A percentile compares a stretch with the other conserved stretches of the same genome.
Evolutionary conservation across 1,139 yeast genomes (phyloP).

Genomic region (Zygosaccharomyces sapae): DNA sequence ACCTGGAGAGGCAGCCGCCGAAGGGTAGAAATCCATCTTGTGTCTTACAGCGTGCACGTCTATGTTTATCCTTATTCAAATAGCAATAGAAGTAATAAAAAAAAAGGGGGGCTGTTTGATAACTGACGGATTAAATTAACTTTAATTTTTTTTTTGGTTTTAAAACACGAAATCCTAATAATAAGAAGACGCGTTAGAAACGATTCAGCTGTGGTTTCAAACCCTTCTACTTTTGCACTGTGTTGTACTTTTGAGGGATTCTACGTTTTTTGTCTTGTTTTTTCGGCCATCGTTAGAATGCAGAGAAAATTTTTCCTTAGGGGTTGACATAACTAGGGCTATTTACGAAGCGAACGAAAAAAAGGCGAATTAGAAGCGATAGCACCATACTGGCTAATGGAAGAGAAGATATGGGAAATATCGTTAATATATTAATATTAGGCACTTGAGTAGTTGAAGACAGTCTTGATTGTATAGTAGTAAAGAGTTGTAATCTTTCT

Average conservation of each 20-base stretch:
- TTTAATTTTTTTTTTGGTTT: too few relatives aligned
- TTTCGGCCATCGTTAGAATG: conserved; percentile 5
- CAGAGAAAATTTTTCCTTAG: conserved; percentile 4
- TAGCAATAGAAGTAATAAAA: neutral
- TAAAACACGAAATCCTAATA: neutral
- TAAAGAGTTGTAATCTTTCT: too few relatives aligned
- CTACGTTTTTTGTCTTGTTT: neutral
- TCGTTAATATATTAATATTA: too few relatives aligned
- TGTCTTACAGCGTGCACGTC: neutral
- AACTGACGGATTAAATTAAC: too few relatives aligned
- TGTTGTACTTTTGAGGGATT: conserved; percentile 7
- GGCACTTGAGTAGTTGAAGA: too few relatives aligned
- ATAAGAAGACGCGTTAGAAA: conserved; percentile 6
- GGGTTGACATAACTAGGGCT: neutral
- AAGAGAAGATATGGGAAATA: too few relatives aligned
- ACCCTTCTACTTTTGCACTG: conserved; percentile 2
- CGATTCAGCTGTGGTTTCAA: conserved; percentile 1
- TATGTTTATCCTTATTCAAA: neutral
- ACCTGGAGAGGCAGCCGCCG: conserved; percentile 10
- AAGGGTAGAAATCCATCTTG: conserved; percentile 19
- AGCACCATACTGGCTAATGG: too few relatives aligned
- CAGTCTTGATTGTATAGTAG: too few relatives aligned
- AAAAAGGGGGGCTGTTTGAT: too few relatives aligned
- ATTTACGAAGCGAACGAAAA: too few relatives aligned
- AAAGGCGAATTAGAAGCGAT: too few relatives aligned